phyloP scores from a whole-genome alignment of 2,329 filamentous ascomycete species.

The Lecanicillium sp. region DNA sequence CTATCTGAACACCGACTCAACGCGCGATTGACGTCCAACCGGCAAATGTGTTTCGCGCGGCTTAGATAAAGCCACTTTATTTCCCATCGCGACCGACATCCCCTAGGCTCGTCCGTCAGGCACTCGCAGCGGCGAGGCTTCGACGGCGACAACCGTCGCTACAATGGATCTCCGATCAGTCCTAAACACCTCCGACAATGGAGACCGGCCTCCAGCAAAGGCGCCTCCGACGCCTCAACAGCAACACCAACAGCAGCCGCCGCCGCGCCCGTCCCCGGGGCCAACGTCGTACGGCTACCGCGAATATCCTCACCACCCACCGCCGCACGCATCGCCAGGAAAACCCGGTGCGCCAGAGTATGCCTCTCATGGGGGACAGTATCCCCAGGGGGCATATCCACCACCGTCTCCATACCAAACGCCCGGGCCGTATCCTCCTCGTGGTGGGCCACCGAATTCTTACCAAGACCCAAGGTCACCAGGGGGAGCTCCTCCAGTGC shows the following conservation, averaged over 20 bases:
- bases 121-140: constrained; percentile 4
- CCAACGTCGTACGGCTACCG: constrained; percentile 38
- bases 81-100: constrained; percentile 8
- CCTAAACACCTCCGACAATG: constrained; percentile 43
- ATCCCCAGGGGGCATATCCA: constrained; percentile 25
- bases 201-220: constrained; percentile 27
- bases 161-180: constrained; percentile 46
- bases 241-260: constrained; percentile 17
- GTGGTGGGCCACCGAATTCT: constrained; percentile 31
- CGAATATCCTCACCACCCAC: constrained; percentile 38
- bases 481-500: constrained; percentile 31
- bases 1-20: constrained; percentile 1
- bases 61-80: constrained; percentile 1
- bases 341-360: constrained; percentile 38
- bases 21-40: neutral
- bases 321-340: constrained; percentile 41
- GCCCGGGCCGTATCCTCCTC: constrained; percentile 33
- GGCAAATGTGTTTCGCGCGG: constrained; percentile 1
- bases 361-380: constrained; percentile 18
- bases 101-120: constrained; percentile 9
- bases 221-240: constrained; percentile 16
- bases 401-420: constrained; percentile 30
- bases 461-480: constrained; percentile 44
- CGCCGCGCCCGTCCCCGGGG: constrained; percentile 25
- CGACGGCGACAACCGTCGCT: neutral